A percentile compares a stretch with the other conserved stretches of the same genome.
Evolutionary conservation across 73 alveolate genomes (phyloP).

Genomic region (Uronychia setigera): DNA sequence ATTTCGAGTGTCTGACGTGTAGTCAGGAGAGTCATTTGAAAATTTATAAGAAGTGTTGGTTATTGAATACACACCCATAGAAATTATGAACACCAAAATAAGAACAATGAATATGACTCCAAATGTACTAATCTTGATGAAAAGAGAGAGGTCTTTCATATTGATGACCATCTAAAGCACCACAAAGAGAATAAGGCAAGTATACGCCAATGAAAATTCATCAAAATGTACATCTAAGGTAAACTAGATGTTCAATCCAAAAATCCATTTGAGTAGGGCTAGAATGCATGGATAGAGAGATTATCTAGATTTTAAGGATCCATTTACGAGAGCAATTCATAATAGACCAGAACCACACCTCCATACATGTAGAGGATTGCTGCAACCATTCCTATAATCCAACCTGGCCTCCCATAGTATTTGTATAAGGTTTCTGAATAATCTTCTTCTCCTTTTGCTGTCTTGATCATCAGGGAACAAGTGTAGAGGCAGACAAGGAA

Average conservation of each 20-base stretch:
- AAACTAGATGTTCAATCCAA: conserved; percentile 3
- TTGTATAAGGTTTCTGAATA: conserved; percentile 60
- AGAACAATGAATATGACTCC: conserved; percentile 31
- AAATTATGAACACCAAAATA: conserved; percentile 14
- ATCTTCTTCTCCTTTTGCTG: conserved; percentile 78
- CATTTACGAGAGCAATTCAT: conserved; percentile 49
- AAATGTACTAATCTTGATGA: conserved; percentile 39
- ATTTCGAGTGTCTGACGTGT: conserved; percentile 7
- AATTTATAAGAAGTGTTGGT: conserved; percentile 8
- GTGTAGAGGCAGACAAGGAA: conserved; percentile 73
- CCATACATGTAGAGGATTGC: conserved; percentile 61
- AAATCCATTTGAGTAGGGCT: conserved; percentile 33
- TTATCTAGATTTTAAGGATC: conserved; percentile 33
- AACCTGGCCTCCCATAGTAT: conserved; percentile 74
- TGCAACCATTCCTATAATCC: conserved; percentile 52
- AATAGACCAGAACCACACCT: conserved; percentile 68
- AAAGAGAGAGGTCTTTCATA: conserved; percentile 18
- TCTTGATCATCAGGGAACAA: conserved; percentile 58
- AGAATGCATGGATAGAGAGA: conserved; percentile 71
- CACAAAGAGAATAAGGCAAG: not conserved
- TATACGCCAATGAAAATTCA: not conserved
- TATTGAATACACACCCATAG: conserved; percentile 29
- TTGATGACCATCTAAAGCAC: conserved; percentile 9
- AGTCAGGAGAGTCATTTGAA: not conserved
- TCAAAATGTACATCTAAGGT: not conserved